Conservation (phyloP, 495 filamentous ascomycete species). For the Neurospora tetrasperma region DNA sequence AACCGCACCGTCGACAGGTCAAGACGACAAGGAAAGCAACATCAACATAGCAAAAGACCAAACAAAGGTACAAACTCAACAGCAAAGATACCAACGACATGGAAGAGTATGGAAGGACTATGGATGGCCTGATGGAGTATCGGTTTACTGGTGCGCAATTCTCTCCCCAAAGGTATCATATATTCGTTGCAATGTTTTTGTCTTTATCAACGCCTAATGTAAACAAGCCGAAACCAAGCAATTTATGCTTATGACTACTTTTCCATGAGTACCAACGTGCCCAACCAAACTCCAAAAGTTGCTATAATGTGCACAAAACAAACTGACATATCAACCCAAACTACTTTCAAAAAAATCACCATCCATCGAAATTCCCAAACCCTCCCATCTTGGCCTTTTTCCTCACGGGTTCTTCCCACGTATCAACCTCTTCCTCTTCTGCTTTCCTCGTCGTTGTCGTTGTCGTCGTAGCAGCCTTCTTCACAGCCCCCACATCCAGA, state of each 20-base stretch:
- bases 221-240: background rate
- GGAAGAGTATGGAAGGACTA: background rate
- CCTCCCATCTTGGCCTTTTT: constrained; percentile 78
- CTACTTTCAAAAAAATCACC: constrained; percentile 34
- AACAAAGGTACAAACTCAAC: background rate
- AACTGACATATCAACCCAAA: too few relatives aligned
- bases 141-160: background rate
- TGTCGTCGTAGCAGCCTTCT: background rate
- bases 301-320: too few relatives aligned
- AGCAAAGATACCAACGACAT: background rate
- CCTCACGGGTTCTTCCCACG: constrained; percentile 54
- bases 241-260: background rate
- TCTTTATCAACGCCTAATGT: background rate
- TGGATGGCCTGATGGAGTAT: background rate
- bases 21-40: background rate
- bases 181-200: background rate
- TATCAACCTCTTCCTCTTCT: constrained; percentile 38
- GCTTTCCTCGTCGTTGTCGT: background rate
- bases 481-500: constrained; percentile 45
- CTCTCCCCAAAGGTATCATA: background rate
- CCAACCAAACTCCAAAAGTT: background rate
- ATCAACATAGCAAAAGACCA: background rate
- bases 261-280: background rate
- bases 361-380: constrained; percentile 88
- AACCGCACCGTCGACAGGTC: background rate